phyloP scores from a whole-genome alignment of 345 rosid species.

The Fremontodendron californicum region DNA sequence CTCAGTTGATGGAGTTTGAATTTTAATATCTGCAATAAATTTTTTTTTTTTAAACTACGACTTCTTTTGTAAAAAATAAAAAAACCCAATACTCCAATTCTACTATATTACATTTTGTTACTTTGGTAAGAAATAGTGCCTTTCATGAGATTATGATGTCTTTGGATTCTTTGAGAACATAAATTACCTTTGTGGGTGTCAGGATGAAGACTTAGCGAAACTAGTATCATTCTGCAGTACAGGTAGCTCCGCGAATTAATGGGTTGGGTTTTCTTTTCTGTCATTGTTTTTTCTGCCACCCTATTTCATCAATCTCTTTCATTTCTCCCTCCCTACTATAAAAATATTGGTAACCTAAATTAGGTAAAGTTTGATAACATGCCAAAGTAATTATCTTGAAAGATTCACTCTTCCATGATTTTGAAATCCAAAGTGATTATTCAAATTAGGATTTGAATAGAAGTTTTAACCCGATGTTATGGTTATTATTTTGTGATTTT shows the following conservation, averaged over 20 bases:
- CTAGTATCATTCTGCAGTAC: conserved; percentile 15
- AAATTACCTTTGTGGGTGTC: conserved; percentile 21
- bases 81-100: too few species aligned
- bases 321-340: background rate
- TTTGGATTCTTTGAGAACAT: conserved; percentile 24
- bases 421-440: too few species aligned
- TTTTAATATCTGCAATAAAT: too few species aligned
- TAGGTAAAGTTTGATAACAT: background rate
- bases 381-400: background rate
- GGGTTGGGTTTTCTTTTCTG: conserved; percentile 8
- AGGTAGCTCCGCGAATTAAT: conserved; percentile 16
- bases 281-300: background rate
- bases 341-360: background rate
- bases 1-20: too few species aligned
- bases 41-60: too few species aligned
- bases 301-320: conserved; percentile 13
- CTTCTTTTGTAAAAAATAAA: too few species aligned
- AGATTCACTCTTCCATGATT: background rate
- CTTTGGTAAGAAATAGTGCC: background rate
- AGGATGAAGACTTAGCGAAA: conserved; percentile 31
- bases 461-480: too few species aligned
- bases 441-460: too few species aligned
- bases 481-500: too few species aligned
- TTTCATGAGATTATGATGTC: conserved; percentile 11
- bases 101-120: background rate